Evolutionary conservation across 2,329 filamentous ascomycete genomes (phyloP).

Genomic region (Exophiala lecanii-corni): DNA sequence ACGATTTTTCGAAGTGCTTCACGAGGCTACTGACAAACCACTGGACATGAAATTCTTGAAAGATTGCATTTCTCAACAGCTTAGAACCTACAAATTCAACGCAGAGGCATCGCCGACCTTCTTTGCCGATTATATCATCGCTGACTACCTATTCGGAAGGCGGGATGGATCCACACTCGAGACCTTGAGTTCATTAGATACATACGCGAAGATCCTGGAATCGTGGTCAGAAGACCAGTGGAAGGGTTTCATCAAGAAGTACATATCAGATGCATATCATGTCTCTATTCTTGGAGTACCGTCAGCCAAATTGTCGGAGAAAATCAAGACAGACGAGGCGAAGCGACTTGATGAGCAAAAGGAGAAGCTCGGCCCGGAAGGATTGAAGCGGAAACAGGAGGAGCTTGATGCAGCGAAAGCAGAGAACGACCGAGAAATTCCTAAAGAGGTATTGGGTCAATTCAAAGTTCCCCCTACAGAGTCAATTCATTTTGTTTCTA

Average conservation of each 20-base stretch:
- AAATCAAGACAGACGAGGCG: conserved; percentile 76
- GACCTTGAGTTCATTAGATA: conserved; percentile 49
- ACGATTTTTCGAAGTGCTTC: conserved; percentile 76
- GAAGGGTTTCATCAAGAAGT: conserved; percentile 74
- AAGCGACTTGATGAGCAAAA: conserved; percentile 74
- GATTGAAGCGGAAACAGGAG: conserved; percentile 67
- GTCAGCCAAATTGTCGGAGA: conserved; percentile 71
- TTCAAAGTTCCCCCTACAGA: conserved; percentile 81
- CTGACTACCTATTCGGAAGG: conserved; percentile 84
- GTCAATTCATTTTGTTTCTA: conserved; percentile 92
- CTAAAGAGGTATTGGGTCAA: conserved; percentile 69
- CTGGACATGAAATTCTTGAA: conserved; percentile 86
- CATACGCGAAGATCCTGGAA: conserved; percentile 61
- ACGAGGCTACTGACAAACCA: conserved; percentile 72
- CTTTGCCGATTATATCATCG: conserved; percentile 81
- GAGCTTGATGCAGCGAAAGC: conserved; percentile 78
- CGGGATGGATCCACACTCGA: conserved; percentile 73
- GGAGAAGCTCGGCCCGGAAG: conserved; percentile 72
- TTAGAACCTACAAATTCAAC: conserved; percentile 74
- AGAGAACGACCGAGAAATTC: conserved; percentile 84
- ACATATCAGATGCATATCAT: conserved; percentile 80
- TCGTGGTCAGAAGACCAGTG: conserved; percentile 80
- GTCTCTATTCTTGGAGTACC: conserved; percentile 85
- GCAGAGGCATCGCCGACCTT: conserved; percentile 77
- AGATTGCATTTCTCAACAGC: conserved; percentile 79